Percentiles rank a stretch among this genome's conserved stretches.
phyloP scores from a whole-genome alignment of 768 basidiomycete genomes.

The Multifurca ochricompacta region DNA sequence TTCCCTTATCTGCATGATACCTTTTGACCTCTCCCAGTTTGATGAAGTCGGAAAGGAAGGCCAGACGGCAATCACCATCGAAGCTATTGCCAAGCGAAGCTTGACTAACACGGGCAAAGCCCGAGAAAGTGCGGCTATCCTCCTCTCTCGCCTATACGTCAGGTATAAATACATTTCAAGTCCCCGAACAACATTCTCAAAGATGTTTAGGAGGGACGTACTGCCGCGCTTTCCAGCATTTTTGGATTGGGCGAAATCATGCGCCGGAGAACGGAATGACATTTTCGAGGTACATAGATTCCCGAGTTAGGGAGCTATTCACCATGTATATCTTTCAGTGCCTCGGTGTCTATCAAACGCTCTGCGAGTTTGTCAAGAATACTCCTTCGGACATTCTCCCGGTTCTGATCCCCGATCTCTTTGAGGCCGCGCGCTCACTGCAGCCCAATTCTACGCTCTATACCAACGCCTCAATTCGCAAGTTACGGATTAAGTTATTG shows the following conservation, averaged over 20 bases:
- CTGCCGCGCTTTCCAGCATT: constrained; percentile 5
- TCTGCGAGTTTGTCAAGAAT: constrained; percentile 64
- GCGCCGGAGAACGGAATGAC: background rate
- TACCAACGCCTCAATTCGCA: constrained; percentile 60
- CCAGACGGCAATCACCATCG: constrained; percentile 48
- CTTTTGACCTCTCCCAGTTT: constrained; percentile 84
- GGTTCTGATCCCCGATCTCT: constrained; percentile 35
- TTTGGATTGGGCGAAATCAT: constrained; percentile 10
- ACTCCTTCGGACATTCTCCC: constrained; percentile 49
- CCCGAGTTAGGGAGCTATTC: background rate
- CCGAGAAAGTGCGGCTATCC: constrained; percentile 69
- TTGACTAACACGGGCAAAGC: constrained; percentile 72
- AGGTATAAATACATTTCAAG: constrained; percentile 39
- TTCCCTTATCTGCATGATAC: constrained; percentile 88
- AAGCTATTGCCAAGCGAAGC: constrained; percentile 48
- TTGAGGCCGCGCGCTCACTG: constrained; percentile 39
- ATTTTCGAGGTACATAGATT: constrained; percentile 16
- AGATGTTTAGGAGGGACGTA: constrained; percentile 47
- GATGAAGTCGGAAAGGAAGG: constrained; percentile 51
- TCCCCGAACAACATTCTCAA: background rate
- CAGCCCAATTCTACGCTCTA: constrained; percentile 35
- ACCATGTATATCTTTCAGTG: constrained; percentile 34
- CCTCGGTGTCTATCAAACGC: constrained; percentile 58
- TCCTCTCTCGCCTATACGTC: constrained; percentile 77
- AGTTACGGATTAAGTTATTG: constrained; percentile 57